Base-by-base conservation (phyloP, 768 basidiomycete species). In the Psilocybe cyanescens region DNA sequence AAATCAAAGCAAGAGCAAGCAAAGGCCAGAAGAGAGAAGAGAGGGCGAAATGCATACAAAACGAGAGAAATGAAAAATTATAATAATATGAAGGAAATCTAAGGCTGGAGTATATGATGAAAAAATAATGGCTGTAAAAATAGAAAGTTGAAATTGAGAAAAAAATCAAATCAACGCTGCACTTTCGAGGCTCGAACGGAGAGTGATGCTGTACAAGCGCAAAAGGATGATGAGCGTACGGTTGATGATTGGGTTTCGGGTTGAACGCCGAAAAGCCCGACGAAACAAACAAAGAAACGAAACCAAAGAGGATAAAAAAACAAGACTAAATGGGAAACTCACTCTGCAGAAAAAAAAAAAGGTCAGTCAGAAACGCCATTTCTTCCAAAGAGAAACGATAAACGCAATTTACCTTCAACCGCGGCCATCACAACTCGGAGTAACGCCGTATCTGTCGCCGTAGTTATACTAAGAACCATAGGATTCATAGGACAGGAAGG, bases 401-500 rank as follows among this genome's bases (percentile, higher is more conserved):
- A 7, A 17, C 24, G 24, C 24, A 24, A 80, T 86, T 67, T 64
- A 93, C 93, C 94, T 95, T 95, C 92, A 54, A 95, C 94, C 62
- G 95, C 95, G 64, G 92, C 92, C 95, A 97, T 97, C 14, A 98
- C 92, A 17, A 96, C 92, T 67, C 91, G 82, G 53, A 96, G 76
- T 82, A 95, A 83, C 17, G 85, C 91, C 1, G 94, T 95, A 78
- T 96, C 94, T 19, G 94, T 94, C 35, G 95, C 94, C 45, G 89
- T 96, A 47, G 95, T 96, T 61, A 89, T 87, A 75, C 94, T 94
- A 24, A 60, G 50, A 9, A 1, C 7, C 16, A 16, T 49, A 64
- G 47, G 60, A 33, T 47, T 24, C 24, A 24, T 24, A 24, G 24
- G 24, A 24, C 0, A 24, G 24, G 24, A 24, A 24, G 24, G 24